Percentiles rank a stretch among this genome's conserved stretches.
These are phyloP conservation scores for Phytophthora hibernalis DNA, from an alignment of 352 stramenopile species.

Conservation along the genomic window DNA sequence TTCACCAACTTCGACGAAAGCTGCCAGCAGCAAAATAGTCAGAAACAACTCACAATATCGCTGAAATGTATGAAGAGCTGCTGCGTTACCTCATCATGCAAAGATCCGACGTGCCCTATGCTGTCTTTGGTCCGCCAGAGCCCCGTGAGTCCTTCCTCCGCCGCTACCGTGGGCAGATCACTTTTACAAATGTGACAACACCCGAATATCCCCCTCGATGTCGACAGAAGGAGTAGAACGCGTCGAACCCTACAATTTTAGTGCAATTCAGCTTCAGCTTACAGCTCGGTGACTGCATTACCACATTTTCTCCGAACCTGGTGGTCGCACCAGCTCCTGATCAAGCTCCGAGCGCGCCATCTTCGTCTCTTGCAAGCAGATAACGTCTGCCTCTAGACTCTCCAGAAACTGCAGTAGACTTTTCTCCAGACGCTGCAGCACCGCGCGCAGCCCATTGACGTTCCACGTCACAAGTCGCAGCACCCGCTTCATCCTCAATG, in stretches of 20 bases:
- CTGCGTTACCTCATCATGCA: constrained; percentile 52
- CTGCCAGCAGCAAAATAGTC: constrained; percentile 27
- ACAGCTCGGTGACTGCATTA: background rate
- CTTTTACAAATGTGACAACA: constrained; percentile 78
- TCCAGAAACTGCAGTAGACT: constrained; percentile 61
- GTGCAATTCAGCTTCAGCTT: constrained; percentile 11
- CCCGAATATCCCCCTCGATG: constrained; percentile 77
- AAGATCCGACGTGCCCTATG: constrained; percentile 60
- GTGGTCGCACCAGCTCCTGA: constrained; percentile 72
- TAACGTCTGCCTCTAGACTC: constrained; percentile 67
- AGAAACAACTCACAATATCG: background rate
- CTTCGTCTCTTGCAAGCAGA: constrained; percentile 91
- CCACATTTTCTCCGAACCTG: constrained; percentile 35
- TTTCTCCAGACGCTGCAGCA: constrained; percentile 67
- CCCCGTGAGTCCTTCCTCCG: constrained; percentile 79
- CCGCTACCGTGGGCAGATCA: constrained; percentile 56
- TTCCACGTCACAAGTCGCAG: constrained; percentile 86
- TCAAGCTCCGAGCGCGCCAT: constrained; percentile 85
- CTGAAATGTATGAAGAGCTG: background rate
- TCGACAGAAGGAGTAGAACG: constrained; percentile 86
- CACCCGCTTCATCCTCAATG: constrained; percentile 22
- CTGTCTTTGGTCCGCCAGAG: constrained; percentile 61
- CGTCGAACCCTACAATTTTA: constrained; percentile 66
- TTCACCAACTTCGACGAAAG: constrained; percentile 60
- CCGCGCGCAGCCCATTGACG: constrained; percentile 83